phyloP scores from a whole-genome alignment of 2,329 filamentous ascomycete genomes.

The Neodidymelliopsis sp. region DNA sequence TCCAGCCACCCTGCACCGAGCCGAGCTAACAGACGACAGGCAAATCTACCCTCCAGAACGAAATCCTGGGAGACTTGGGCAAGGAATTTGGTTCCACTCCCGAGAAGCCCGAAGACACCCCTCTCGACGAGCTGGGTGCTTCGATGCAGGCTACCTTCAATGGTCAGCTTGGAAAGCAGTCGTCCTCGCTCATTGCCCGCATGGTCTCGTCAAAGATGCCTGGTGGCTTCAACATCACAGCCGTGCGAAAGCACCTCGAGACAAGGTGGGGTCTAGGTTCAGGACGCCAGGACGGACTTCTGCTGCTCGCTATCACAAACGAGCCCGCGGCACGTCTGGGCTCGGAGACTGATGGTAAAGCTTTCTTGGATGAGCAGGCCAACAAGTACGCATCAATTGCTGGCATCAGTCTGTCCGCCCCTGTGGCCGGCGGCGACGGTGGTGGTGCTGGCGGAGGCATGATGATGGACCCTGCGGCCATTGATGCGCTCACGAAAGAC shows the following conservation, averaged over 20 bases:
- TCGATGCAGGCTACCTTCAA: slow-evolving; percentile 99
- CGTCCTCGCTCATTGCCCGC: slow-evolving; percentile 88
- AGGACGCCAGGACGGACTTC: slow-evolving; percentile 88
- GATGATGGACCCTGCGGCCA: slow-evolving; percentile 99
- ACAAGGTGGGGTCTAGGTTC: slow-evolving; percentile 87
- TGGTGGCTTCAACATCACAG: slow-evolving; percentile 98
- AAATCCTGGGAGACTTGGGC: slow-evolving; percentile 95
- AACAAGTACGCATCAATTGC: slow-evolving; percentile 88
- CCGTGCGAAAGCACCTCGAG: slow-evolving; percentile 93
- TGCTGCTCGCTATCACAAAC: slow-evolving; percentile 89
- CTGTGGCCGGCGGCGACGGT: slow-evolving; percentile 73
- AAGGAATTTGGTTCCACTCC: slow-evolving; percentile 99
- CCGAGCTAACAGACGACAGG: slow-evolving; percentile 60
- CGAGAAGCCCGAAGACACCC: slow-evolving; percentile 97
- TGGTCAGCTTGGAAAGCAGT: slow-evolving; percentile 96
- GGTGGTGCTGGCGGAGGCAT: slow-evolving; percentile 81
- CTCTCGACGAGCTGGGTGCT: slow-evolving; percentile 91
- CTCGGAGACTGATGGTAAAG: slow-evolving; percentile 89
- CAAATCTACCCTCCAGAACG: slow-evolving; percentile 98
- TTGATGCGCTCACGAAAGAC: slow-evolving; percentile 96
- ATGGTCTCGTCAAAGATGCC: slow-evolving; percentile 99
- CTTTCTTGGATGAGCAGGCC: slow-evolving; percentile 84
- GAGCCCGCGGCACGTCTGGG: slow-evolving; percentile 89
- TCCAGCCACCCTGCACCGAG: background rate
- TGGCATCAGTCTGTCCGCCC: slow-evolving; percentile 82